Conservation (phyloP, 148 eudicot genomes). For the Beta vulgaris region DNA sequence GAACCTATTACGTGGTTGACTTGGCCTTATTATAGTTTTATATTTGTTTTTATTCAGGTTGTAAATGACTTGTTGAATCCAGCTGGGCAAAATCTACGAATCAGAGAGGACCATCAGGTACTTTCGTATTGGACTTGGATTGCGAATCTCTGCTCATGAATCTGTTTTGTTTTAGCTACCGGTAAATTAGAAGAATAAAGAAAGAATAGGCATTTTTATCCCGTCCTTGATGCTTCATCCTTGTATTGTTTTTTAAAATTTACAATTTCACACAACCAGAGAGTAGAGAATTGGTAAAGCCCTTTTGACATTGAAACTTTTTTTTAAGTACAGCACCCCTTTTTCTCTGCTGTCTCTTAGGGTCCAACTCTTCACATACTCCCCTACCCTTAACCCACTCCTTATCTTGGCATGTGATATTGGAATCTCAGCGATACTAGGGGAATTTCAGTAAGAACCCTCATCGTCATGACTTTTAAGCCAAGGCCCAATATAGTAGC, state of each 20-base stretch:
- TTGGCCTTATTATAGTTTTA: conserved; percentile 12
- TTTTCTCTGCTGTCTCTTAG: too few species aligned
- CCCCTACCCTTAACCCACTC: too few species aligned
- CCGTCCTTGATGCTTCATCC: neutral
- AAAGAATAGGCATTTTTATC: neutral
- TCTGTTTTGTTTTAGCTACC: neutral
- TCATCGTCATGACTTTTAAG: too few species aligned
- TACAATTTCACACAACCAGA: neutral
- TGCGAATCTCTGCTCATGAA: conserved; percentile 9
- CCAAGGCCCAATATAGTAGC: neutral
- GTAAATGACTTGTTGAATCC: conserved; percentile 97
- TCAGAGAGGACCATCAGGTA: conserved; percentile 96
- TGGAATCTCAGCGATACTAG: neutral
- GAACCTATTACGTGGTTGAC: conserved; percentile 9
- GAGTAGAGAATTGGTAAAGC: neutral
- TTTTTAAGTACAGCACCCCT: too few species aligned
- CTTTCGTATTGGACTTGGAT: conserved; percentile 17
- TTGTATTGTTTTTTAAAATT: neutral
- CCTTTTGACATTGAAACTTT: neutral
- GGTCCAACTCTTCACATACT: too few species aligned
- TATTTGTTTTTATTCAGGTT: conserved; percentile 47
- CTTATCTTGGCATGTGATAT: too few species aligned
- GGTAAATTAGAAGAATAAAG: neutral
- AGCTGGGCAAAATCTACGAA: conserved; percentile 93
- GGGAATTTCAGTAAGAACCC: neutral